Percentiles rank a stretch among this genome's conserved stretches.
These are phyloP conservation scores for Paragyromitra xinjiangensis DNA, from an alignment of 495 filamentous ascomycete genomes.

Conservation along the genomic window DNA sequence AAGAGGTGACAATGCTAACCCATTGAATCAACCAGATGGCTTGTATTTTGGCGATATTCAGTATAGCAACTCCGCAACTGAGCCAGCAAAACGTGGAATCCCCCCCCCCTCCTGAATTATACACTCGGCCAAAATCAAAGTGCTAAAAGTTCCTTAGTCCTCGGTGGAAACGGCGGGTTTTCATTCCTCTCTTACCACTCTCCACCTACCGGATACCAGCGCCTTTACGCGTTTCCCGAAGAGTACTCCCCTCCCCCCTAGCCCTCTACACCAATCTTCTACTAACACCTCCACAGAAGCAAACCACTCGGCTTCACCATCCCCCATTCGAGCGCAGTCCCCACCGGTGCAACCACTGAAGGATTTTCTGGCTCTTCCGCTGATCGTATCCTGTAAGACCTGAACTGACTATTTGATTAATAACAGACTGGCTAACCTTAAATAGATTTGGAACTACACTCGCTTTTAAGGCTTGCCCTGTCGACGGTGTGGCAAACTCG, in stretches of 20 bases:
- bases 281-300: slow-evolving; percentile 8
- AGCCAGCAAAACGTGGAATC: slow-evolving; percentile 7
- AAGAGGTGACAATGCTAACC: neutral
- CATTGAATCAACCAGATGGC: neutral
- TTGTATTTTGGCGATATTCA: slow-evolving; percentile 24
- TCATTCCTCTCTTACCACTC: slow-evolving; percentile 22
- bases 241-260: neutral
- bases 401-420: neutral
- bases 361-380: slow-evolving; percentile 14
- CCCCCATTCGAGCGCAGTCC: slow-evolving; percentile 7
- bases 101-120: neutral
- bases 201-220: slow-evolving; percentile 13
- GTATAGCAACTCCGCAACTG: slow-evolving; percentile 11
- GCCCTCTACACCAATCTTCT: neutral
- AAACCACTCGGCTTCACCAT: slow-evolving; percentile 13
- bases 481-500: slow-evolving; percentile 10
- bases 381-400: slow-evolving; percentile 13
- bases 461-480: slow-evolving; percentile 17
- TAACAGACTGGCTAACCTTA: neutral
- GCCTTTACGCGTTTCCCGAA: slow-evolving; percentile 13
- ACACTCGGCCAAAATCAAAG: neutral
- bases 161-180: slow-evolving; percentile 14
- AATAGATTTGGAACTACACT: neutral
- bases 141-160: neutral
- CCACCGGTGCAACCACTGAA: neutral